Evolutionary conservation across 805 yeast genomes (phyloP), one percentile per base, ranked within the genome.

Genomic region (Wickerhamiella galacta): DNA sequence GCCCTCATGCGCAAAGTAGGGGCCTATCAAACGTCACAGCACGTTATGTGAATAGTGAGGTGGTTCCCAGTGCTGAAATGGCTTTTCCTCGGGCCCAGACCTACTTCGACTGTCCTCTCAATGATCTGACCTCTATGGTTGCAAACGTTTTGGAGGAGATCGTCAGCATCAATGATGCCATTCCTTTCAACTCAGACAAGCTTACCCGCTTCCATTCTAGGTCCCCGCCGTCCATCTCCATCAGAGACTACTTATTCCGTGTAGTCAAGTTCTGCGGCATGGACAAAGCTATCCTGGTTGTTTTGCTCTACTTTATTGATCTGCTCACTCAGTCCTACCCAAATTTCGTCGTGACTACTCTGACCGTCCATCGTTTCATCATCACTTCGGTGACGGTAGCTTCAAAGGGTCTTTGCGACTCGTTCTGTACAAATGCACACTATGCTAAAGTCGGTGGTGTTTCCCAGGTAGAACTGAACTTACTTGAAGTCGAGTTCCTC

Each of bases 371-470:
- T 52, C 66, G 98, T 37, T 90, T 83, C 47, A 56, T 87, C 33
- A 62, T 87, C 25, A 85, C 94, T 0, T 90, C 94, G 1, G 83
- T 94, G 0, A 79, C 92, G 38, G 71, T 87, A 2, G 93, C 90
- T 0, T 75, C 87, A 41, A 87, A 87, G 52, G 87, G 93, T 1
- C 63, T 45, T 28, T 46, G 94, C 54, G 98, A 87, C 56, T 76
- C 85, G 17, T 87, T 90, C 54, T 85, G 90, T 56, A 82, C 95
- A 11, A 87, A 85, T 54, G 68, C 75, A 28, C 95, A 90, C 53
- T 87, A 90, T 48, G 93, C 96, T 9, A 79, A 78, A 51, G 95
- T 90, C 14, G 98, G 98, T 3, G 96, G 98, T 39, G 34, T 47
- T 6, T 40, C 45, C 19, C 42, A 43, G 9, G 45, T 46, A 26